These are phyloP conservation scores for Pleurozium schreberi DNA, from an alignment of 225 moss, liverwort and hornwort species.

Conservation along the genomic window DNA sequence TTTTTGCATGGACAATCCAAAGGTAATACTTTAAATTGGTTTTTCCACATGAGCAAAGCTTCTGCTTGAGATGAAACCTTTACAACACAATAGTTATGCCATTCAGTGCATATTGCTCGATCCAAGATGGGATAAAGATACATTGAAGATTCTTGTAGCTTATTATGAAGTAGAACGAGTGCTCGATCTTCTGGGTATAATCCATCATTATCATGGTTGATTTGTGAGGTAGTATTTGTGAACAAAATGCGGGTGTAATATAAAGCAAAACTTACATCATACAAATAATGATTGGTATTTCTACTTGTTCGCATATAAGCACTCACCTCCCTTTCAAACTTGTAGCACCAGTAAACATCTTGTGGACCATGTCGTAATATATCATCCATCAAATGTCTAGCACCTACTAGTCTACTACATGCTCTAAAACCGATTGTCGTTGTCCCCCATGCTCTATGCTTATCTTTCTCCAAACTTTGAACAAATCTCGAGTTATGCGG, in stretches of 20 bases:
- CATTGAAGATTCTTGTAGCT: background rate
- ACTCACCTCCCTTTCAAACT: background rate
- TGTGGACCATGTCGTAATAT: background rate
- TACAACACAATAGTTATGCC: no score
- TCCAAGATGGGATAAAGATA: no score
- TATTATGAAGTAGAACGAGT: background rate
- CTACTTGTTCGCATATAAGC: background rate
- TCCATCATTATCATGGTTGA: background rate
- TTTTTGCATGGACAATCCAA: no score
- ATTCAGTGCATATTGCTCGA: no score
- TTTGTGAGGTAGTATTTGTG: background rate
- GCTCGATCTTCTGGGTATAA: no score
- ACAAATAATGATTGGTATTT: background rate
- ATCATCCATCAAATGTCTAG: background rate
- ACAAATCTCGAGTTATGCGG: background rate
- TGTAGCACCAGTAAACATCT: background rate
- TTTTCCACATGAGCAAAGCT: no score
- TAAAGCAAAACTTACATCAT: background rate
- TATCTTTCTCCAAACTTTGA: background rate
- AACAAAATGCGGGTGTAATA: background rate
- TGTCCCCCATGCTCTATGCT: background rate
- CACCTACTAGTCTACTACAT: background rate
- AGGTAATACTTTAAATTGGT: no score
- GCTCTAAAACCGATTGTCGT: background rate
- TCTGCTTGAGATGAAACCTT: no score